Percentiles rank a stretch among this genome's conserved stretches.
Conservation (phyloP, 108 stramenopile species). For the Phaeodactylum tricornutum region DNA sequence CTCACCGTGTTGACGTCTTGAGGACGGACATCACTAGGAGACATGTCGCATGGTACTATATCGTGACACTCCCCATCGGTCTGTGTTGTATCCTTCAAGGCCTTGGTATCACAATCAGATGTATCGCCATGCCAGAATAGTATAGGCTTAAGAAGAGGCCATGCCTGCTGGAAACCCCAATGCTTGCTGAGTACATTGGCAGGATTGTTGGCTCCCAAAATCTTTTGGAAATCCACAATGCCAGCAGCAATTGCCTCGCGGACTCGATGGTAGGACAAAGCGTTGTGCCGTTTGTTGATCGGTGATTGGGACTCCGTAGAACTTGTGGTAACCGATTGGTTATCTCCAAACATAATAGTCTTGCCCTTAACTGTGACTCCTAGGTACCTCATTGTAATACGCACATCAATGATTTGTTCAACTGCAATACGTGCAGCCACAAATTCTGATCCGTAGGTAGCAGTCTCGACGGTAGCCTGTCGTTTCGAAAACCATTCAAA, state of each 20-base stretch:
- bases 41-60: too few relatives aligned
- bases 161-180: neutral
- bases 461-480: conserved; percentile 26
- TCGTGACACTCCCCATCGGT: too few relatives aligned
- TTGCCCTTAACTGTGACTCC: conserved; percentile 22
- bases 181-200: conserved; percentile 14
- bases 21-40: too few relatives aligned
- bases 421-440: conserved; percentile 17
- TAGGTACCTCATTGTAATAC: conserved; percentile 18
- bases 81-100: neutral
- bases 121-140: conserved; percentile 1
- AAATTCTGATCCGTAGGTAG: conserved; percentile 26
- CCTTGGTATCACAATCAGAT: neutral
- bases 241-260: conserved; percentile 16
- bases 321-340: conserved; percentile 20
- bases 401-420: conserved; percentile 12
- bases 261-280: conserved; percentile 11
- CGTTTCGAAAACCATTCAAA: conserved; percentile 16
- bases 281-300: conserved; percentile 13
- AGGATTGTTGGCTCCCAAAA: conserved; percentile 6
- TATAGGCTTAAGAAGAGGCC: neutral
- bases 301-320: neutral
- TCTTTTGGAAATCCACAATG: neutral
- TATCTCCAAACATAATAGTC: conserved; percentile 25
- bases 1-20: too few relatives aligned